phyloP scores from a whole-genome alignment of 202 grass and related monocot genomes.

The Elaeis oleifera region DNA sequence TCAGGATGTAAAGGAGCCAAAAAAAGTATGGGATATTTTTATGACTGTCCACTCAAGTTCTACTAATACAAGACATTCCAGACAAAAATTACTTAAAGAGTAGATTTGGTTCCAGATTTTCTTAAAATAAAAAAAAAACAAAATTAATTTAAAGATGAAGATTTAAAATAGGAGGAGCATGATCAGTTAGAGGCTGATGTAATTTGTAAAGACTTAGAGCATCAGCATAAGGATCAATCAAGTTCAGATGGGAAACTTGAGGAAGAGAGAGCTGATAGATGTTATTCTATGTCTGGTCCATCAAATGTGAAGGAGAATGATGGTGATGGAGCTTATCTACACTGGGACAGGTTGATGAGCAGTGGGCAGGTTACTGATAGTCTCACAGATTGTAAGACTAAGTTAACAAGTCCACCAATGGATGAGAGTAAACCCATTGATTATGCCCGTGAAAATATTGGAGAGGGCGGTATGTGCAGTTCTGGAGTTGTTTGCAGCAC shows the following conservation, averaged over 20 bases:
- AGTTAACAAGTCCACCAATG: constrained; percentile 7
- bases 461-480: constrained; percentile 21
- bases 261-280: constrained; percentile 6
- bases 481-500: constrained; percentile 4
- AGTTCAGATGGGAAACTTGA: constrained; percentile 14
- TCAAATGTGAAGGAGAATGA: constrained; percentile 5
- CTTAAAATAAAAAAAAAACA: too few relatives aligned
- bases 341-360: constrained; percentile 4
- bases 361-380: background rate
- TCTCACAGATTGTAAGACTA: constrained; percentile 9
- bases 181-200: too few relatives aligned
- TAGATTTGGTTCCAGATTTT: too few relatives aligned
- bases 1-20: too few relatives aligned
- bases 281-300: background rate
- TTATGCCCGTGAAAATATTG: constrained; percentile 17
- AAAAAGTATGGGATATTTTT: too few relatives aligned
- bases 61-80: too few relatives aligned
- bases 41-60: too few relatives aligned
- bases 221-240: too few relatives aligned
- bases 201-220: too few relatives aligned
- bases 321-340: constrained; percentile 8
- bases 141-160: too few relatives aligned
- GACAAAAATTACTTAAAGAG: too few relatives aligned
- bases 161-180: too few relatives aligned
- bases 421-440: constrained; percentile 6